Evolutionary conservation across 2,329 filamentous ascomycete species (phyloP), one percentile per base, ranked within the genome.

Genomic region (Phaeosphaeria sp.): DNA sequence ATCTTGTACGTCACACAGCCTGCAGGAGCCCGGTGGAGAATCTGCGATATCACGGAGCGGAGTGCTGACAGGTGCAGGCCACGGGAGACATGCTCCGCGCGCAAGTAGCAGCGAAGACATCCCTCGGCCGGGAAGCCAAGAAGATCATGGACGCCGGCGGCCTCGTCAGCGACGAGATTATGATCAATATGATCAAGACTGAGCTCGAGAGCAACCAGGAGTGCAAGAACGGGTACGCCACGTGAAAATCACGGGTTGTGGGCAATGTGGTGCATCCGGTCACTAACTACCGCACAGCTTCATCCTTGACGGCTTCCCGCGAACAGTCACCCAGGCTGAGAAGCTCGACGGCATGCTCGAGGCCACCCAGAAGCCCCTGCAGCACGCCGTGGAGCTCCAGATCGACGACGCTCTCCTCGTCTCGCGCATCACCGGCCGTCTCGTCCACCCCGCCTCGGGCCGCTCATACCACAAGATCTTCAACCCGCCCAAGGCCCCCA

Each of bases 61-160:
- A 20, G 36, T 60, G 50, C 70, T 74, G 53, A 74, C 67, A 56
- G 54, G 48, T 62, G 50, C 72, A 97, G 93, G 95, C 95, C 64
- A 99, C 95, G 59, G 95, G 95, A 79, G 95, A 99, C 82, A 99
- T 99, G 95, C 87, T 99, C 75, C 93, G 95, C 75, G 96, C 93
- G 68, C 95, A 99, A 81, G 95, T 99, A 76, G 91, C 94, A 66
- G 96, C 96, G 83, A 97, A 98, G 89, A 99, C 95, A 56, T 82
- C 91, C 59, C 88, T 99, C 66, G 95, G 95, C 71, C 88, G 91
- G 77, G 93, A 97, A 84, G 95, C 95, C 67, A 99, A 99, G 89
- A 98, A 98, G 89, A 99, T 99, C 80, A 99, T 99, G 95, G 95
- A 99, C 77, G 91, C 94, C 78, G 95, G 95, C 72, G 94, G 94